Evolutionary conservation across 1,139 yeast species (phyloP).

Genomic region (Suhomyces chickasaworum): DNA sequence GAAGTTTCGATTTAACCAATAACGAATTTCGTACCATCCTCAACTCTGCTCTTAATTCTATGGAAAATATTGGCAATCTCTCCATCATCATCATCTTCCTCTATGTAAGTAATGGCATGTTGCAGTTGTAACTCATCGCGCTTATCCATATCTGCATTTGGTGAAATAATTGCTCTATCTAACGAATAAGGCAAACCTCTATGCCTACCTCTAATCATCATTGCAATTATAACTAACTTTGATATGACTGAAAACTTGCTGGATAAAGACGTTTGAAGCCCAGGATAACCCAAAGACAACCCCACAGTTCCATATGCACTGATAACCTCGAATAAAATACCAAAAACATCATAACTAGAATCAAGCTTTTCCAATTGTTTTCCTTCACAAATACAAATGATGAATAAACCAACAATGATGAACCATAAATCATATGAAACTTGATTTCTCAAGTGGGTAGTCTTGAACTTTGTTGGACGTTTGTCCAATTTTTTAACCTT

Average conservation of each 20-base stretch:
- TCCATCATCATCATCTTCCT: slow-evolving; percentile 1
- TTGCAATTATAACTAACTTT: slow-evolving; percentile 80
- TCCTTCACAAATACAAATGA: slow-evolving; percentile 86
- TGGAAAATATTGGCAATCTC: background rate
- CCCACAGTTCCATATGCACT: slow-evolving; percentile 98
- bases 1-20: background rate
- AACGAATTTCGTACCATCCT: background rate
- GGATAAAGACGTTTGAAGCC: slow-evolving; percentile 64
- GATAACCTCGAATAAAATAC: slow-evolving; percentile 80
- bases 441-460: slow-evolving; percentile 88
- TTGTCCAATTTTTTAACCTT: slow-evolving; percentile 33
- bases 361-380: slow-evolving; percentile 50
- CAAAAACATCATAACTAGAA: slow-evolving; percentile 65
- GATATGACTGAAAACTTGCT: slow-evolving; percentile 73
- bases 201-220: slow-evolving; percentile 94
- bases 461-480: slow-evolving; percentile 62
- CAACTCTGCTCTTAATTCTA: background rate
- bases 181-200: slow-evolving; percentile 94
- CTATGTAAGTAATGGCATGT: slow-evolving; percentile 39
- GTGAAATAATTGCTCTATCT: slow-evolving; percentile 92
- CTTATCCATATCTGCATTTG: slow-evolving; percentile 65
- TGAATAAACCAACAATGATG: slow-evolving; percentile 79
- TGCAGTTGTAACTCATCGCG: slow-evolving; percentile 72
- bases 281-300: slow-evolving; percentile 79
- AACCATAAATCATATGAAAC: slow-evolving; percentile 95